Percentiles rank a stretch among this genome's conserved stretches.
These are phyloP conservation scores for Amborella trichopoda DNA, from an alignment of 164 flowering plant species.

Conservation along the genomic window DNA sequence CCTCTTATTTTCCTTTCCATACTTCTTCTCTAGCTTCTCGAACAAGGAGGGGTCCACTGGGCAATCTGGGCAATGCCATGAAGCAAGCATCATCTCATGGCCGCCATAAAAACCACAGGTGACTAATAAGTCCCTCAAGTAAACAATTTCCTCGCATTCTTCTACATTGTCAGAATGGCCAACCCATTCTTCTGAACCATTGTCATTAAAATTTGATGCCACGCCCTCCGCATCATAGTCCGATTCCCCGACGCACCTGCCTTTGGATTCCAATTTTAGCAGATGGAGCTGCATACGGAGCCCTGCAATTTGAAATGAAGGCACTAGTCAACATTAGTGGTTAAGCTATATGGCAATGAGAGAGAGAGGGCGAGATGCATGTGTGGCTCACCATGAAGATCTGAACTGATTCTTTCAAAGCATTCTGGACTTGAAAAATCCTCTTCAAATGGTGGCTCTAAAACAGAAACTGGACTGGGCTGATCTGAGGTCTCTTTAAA, in stretches of 20 bases:
- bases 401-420: slow-evolving; percentile 71
- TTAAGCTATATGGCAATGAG: neutral
- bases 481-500: slow-evolving; percentile 51
- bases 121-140: slow-evolving; percentile 39
- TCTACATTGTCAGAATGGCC: too few relatives aligned
- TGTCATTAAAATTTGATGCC: neutral
- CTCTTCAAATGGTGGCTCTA: slow-evolving; percentile 55
- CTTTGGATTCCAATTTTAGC: slow-evolving; percentile 33
- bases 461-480: slow-evolving; percentile 75
- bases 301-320: slow-evolving; percentile 15
- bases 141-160: slow-evolving; percentile 40
- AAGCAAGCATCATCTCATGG: slow-evolving; percentile 9
- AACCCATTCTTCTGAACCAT: slow-evolving; percentile 9
- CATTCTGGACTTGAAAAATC: slow-evolving; percentile 67
- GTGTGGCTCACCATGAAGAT: slow-evolving; percentile 44
- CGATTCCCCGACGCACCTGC: slow-evolving; percentile 29
- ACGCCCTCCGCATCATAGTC: slow-evolving; percentile 27
- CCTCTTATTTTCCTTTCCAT: slow-evolving; percentile 39
- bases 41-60: slow-evolving; percentile 39
- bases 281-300: slow-evolving; percentile 37
- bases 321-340: neutral
- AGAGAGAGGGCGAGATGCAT: neutral
- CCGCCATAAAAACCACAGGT: slow-evolving; percentile 31
- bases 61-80: slow-evolving; percentile 36
- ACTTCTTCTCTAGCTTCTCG: slow-evolving; percentile 56